Evolutionary conservation across 768 basidiomycete species (phyloP).

Genomic region (Serendipita indica): DNA sequence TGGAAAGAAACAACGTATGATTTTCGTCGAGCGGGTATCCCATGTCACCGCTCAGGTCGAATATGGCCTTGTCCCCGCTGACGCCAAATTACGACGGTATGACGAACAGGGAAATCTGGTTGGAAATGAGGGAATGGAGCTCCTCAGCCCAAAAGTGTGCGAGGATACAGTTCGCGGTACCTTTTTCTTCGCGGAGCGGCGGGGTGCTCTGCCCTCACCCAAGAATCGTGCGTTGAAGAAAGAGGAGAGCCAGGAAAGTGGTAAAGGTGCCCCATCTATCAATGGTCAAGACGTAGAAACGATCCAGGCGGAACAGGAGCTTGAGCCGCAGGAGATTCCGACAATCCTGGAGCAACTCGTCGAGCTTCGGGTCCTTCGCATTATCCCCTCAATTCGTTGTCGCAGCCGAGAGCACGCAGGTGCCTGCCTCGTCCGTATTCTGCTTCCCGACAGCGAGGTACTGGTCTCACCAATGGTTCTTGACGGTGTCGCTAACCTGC

Average conservation of each 20-base stretch:
- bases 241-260: neutral
- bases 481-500: neutral
- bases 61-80: neutral
- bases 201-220: neutral
- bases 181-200: neutral
- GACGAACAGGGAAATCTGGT: neutral
- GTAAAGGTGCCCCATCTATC: neutral
- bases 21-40: constrained; percentile 5
- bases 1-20: neutral
- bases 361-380: neutral
- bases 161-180: neutral
- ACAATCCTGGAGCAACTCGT: constrained; percentile 1
- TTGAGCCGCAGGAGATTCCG: neutral
- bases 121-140: constrained; percentile 6
- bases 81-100: neutral
- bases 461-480: neutral
- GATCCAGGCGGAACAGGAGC: neutral
- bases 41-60: constrained; percentile 7
- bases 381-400: neutral
- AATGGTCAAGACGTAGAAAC: too few species aligned
- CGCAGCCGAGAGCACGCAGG: neutral
- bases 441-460: neutral
- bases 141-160: neutral
- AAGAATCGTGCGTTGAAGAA: neutral
- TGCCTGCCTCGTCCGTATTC: neutral